Evolutionary conservation across 139 green algal species (phyloP).

Genomic region (Closterium sp.): DNA sequence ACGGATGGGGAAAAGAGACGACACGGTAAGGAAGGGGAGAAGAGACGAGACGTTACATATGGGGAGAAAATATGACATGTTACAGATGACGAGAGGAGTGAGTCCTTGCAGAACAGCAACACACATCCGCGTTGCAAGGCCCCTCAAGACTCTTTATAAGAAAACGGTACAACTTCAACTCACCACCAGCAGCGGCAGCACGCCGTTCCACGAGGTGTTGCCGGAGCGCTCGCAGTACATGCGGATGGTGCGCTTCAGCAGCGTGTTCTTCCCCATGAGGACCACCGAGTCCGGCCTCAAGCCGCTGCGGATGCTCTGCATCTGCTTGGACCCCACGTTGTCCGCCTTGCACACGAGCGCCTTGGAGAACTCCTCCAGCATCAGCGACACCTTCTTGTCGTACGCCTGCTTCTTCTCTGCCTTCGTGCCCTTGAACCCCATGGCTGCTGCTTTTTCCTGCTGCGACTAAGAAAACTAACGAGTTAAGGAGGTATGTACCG

Average conservation of each 20-base stretch:
- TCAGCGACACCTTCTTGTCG: slow-evolving; percentile 48
- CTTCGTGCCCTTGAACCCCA: slow-evolving; percentile 46
- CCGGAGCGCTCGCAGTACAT: slow-evolving; percentile 87
- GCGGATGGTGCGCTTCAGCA: slow-evolving; percentile 95
- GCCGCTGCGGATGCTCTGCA: slow-evolving; percentile 94
- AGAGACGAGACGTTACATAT: not conserved
- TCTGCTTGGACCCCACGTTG: slow-evolving; percentile 99
- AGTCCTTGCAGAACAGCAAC: too few species aligned
- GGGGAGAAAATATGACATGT: not conserved
- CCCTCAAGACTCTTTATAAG: too few species aligned
- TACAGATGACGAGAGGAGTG: too few species aligned
- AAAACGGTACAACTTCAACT: too few species aligned
- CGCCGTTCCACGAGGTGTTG: slow-evolving; percentile 78
- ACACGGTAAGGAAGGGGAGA: not conserved
- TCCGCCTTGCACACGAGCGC: slow-evolving; percentile 71
- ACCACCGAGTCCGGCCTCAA: slow-evolving; percentile 83
- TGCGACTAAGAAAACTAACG: too few species aligned
- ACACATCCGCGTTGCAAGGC: too few species aligned
- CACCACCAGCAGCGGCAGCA: slow-evolving; percentile 82
- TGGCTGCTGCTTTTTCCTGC: not conserved
- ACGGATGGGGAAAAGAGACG: too few species aligned
- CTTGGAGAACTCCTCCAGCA: slow-evolving; percentile 57
- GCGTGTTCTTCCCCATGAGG: slow-evolving; percentile 99
- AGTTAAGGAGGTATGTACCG: not conserved
- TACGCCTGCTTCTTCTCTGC: slow-evolving; percentile 59